phyloP scores from a whole-genome alignment of 2,329 filamentous ascomycete genomes.

The Arthrobotrys musiformis region DNA sequence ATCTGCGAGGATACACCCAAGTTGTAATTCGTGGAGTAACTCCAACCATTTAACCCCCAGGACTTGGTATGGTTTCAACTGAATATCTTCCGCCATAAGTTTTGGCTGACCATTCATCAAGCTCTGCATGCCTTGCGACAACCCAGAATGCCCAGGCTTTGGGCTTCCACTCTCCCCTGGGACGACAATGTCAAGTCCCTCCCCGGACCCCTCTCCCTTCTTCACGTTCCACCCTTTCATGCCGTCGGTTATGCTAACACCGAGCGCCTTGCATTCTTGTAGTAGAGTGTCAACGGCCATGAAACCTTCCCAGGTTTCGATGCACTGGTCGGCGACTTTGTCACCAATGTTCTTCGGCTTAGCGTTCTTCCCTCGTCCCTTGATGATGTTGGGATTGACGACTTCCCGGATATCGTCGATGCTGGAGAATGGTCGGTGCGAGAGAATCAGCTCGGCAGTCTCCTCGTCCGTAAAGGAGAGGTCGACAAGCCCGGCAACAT shows the following conservation, averaged over 20 bases:
- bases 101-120: constrained; percentile 74
- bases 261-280: constrained; percentile 77
- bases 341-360: constrained; percentile 71
- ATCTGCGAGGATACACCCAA: constrained; percentile 92
- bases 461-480: constrained; percentile 79
- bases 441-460: constrained; percentile 75
- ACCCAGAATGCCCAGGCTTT: constrained; percentile 61
- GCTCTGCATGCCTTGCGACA: constrained; percentile 61
- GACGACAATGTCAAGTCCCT: constrained; percentile 67
- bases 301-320: constrained; percentile 81
- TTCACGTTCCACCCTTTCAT: constrained; percentile 77
- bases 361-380: constrained; percentile 66
- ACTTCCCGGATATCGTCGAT: constrained; percentile 72
- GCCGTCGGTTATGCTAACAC: constrained; percentile 72
- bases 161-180: constrained; percentile 62
- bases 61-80: constrained; percentile 91
- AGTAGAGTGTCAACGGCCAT: constrained; percentile 86
- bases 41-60: constrained; percentile 95
- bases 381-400: constrained; percentile 68
- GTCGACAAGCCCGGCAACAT: constrained; percentile 79
- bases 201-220: constrained; percentile 70
- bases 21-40: constrained; percentile 79
- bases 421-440: constrained; percentile 77
- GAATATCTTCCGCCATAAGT: constrained; percentile 78
- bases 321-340: constrained; percentile 73